Percentiles rank a stretch among this genome's conserved stretches.
These are phyloP conservation scores for Setaria viridis DNA, from an alignment of 202 grass and related monocot genomes.

Conservation along the genomic window DNA sequence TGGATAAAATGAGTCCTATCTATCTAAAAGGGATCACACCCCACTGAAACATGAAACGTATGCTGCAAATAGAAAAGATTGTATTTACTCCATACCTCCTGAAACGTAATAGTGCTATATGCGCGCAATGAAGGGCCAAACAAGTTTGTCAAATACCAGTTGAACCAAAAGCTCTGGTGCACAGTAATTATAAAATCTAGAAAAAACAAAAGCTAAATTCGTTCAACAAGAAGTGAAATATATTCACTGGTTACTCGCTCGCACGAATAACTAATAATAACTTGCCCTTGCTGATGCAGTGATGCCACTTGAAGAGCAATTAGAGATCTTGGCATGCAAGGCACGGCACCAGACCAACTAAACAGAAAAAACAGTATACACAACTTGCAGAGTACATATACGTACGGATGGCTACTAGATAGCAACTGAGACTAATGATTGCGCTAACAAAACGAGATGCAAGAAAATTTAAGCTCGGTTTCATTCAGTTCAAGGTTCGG, in stretches of 20 bases:
- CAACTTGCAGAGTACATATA: background rate
- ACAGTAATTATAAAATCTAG: background rate
- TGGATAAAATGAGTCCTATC: background rate
- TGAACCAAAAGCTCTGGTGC: background rate
- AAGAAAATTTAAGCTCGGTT: background rate
- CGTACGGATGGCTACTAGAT: background rate
- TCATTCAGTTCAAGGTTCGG: background rate
- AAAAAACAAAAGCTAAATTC: background rate
- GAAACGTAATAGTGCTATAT: background rate
- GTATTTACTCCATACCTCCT: background rate
- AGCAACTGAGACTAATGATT: background rate
- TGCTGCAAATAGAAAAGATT: slow-evolving; percentile 7
- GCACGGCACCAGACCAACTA: background rate
- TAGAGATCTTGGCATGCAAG: background rate
- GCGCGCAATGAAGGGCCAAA: background rate
- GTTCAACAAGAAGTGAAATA: background rate
- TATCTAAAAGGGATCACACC: background rate
- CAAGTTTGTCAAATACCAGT: background rate
- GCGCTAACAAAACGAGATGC: background rate
- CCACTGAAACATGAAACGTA: background rate
- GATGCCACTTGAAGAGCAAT: background rate
- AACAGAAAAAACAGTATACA: too few relatives aligned
- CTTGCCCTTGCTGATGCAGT: too few relatives aligned
- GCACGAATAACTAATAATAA: background rate
- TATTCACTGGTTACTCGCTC: background rate